These are phyloP conservation scores for Hemileccinum impolitum DNA, from an alignment of 768 basidiomycete genomes.

Conservation along the genomic window DNA sequence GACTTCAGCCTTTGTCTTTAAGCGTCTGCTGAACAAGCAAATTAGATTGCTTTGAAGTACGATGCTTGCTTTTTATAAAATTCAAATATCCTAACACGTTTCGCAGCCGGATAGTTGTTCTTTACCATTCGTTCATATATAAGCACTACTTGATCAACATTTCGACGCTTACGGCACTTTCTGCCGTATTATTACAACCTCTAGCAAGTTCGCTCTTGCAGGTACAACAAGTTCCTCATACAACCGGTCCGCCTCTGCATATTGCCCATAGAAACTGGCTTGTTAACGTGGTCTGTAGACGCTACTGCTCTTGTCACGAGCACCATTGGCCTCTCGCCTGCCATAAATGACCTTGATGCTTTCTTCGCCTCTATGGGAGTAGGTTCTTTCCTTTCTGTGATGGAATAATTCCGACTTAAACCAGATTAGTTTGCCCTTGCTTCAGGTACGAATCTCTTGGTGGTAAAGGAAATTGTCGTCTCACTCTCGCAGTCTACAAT, in stretches of 20 bases:
- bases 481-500: slow-evolving; percentile 29
- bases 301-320: slow-evolving; percentile 39
- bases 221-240: slow-evolving; percentile 18
- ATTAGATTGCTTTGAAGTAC: slow-evolving; percentile 45
- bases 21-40: slow-evolving; percentile 2
- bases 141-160: slow-evolving; percentile 53
- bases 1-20: slow-evolving; percentile 14
- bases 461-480: not conserved
- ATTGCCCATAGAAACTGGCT: slow-evolving; percentile 6
- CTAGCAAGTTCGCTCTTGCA: slow-evolving; percentile 43
- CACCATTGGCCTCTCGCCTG: slow-evolving; percentile 43
- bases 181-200: slow-evolving; percentile 52
- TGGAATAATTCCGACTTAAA: not conserved
- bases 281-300: slow-evolving; percentile 24
- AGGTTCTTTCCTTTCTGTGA: slow-evolving; percentile 15
- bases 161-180: slow-evolving; percentile 48
- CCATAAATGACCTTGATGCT: slow-evolving; percentile 42
- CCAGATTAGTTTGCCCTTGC: slow-evolving; percentile 34
- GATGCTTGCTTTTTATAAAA: not conserved
- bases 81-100: slow-evolving; percentile 3
- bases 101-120: slow-evolving; percentile 39
- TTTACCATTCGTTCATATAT: slow-evolving; percentile 47
- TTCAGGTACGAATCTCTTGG: slow-evolving; percentile 17
- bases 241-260: slow-evolving; percentile 5
- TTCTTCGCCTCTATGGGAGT: slow-evolving; percentile 63